Base-by-base conservation (phyloP, 78 protist species). In the Paratrimastix pyriformis region DNA sequence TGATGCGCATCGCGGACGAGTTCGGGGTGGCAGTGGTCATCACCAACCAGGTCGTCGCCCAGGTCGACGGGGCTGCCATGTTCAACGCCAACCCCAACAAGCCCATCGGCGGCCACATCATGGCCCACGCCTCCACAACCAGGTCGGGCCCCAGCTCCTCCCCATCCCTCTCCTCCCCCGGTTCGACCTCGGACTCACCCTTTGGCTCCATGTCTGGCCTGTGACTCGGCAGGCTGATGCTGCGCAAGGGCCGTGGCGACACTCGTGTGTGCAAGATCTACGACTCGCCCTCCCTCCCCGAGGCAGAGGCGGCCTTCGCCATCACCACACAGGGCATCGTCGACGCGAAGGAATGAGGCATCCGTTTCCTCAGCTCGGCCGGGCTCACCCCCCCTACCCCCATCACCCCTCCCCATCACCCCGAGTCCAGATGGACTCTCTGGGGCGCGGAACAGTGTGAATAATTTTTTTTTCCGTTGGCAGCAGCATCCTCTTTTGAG, bases 51-150 rank as follows among this genome's bases (percentile, higher is more conserved):
- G 99, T 98, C 13, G 98, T 97, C 15, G 97, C 99, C 3, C 73
- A 84, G 40, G 92, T 86, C 2, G 94, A 87, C 66, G 93, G 87
- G 24, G 84, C 24, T n/a, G 55, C 57, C 32, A 42, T 57, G 35
- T 80, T 71, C 58, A 24, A 60, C 29, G 74, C 87, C 7, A 87
- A 87, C 66, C 88, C 93, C 9, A 86, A 84, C 70, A 92, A 92
- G 84, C 99, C 99, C 46, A 92, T 96, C 72, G 99, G 99, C 54
- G 98, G 99, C 60, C 86, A 97, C 84, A 94, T 97, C 87, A 90
- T 97, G 80, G 99, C 99, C 1, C 99, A 98, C 74, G 98, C 99
- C 0, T 91, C 98, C 0, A 96, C 98, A 15, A 94, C 98, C 1
- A 77, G 98, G 8, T 64, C 37, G 40, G 1, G 15, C 26, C 42